Evolutionary conservation across 2,329 filamentous ascomycete species (phyloP), one percentile per base, ranked within the genome.

Genomic region (Cytospora schulzeri): DNA sequence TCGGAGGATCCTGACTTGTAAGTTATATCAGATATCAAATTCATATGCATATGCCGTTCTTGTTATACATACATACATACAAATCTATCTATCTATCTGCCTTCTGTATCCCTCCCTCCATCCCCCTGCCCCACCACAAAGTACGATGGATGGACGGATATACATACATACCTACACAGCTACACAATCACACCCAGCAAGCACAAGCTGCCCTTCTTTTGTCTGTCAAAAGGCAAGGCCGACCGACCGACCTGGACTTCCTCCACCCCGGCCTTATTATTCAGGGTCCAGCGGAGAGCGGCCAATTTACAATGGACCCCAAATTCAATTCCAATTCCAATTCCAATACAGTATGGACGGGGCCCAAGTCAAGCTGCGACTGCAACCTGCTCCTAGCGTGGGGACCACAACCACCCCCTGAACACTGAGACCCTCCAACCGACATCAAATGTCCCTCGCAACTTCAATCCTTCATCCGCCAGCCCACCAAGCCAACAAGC

Each of bases 1-100:
- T 81, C 79, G 35, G 83, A 65, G 57, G 65, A 85, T 54, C 68
- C 70, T 62, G 80, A 81, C 68, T 66, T 73, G 81, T 83, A 76
- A 81, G 81, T 81, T 50, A 31, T 56, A 22, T 56, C 56, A 48
- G 7, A 3, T 24, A 9, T 19, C 6, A 22, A 6, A 22, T 48
- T 62, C 67, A 66, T 56, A 65, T 60, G 53, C 68, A 67, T 63
- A 48, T n/a, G n/a, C n/a, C n/a, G n/a, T n/a, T n/a, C n/a, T n/a
- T n/a, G n/a, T n/a, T n/a, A n/a, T n/a, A n/a, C n/a, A n/a, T n/a
- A n/a, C n/a, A n/a, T n/a, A n/a, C n/a, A n/a, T n/a, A n/a, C n/a
- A n/a, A n/a, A n/a, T n/a, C n/a, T n/a, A n/a, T n/a, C n/a, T n/a
- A n/a, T n/a, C n/a, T n/a, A n/a, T n/a, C n/a, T n/a, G n/a, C n/a